phyloP scores from a whole-genome alignment of 306 rosid species.

The Citrullus mucosospermus region DNA sequence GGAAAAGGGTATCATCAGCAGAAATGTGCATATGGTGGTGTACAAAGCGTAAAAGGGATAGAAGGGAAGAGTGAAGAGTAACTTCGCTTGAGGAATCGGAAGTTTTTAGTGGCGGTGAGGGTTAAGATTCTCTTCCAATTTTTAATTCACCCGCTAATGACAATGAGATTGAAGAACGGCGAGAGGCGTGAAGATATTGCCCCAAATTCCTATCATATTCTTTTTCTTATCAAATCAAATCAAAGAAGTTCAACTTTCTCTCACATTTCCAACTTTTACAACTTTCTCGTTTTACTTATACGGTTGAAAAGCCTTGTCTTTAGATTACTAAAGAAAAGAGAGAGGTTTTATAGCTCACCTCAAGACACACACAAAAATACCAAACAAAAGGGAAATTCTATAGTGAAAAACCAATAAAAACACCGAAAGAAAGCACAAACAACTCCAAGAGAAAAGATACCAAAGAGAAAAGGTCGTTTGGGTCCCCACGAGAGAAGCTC shows the following conservation, averaged over 20 bases:
- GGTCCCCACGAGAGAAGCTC: too few species aligned
- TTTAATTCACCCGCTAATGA: neutral
- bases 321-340: too few species aligned
- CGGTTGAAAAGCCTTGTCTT: too few species aligned
- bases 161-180: neutral
- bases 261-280: neutral
- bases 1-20: conserved; percentile 16
- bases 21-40: conserved; percentile 15
- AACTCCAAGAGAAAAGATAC: too few species aligned
- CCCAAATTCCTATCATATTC: conserved; percentile 12
- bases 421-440: too few species aligned
- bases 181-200: neutral
- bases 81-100: conserved; percentile 20
- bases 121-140: neutral
- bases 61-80: neutral
- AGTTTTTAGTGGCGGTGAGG: neutral
- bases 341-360: too few species aligned
- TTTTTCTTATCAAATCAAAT: conserved; percentile 5
- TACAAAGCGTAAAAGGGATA: conserved; percentile 6
- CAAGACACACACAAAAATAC: too few species aligned
- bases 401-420: too few species aligned
- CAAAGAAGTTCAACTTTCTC: neutral
- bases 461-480: too few species aligned
- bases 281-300: neutral
- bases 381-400: too few species aligned